These are phyloP conservation scores for Bipolaris bicolor DNA, from an alignment of 2,329 filamentous ascomycete genomes.

Conservation along the genomic window DNA sequence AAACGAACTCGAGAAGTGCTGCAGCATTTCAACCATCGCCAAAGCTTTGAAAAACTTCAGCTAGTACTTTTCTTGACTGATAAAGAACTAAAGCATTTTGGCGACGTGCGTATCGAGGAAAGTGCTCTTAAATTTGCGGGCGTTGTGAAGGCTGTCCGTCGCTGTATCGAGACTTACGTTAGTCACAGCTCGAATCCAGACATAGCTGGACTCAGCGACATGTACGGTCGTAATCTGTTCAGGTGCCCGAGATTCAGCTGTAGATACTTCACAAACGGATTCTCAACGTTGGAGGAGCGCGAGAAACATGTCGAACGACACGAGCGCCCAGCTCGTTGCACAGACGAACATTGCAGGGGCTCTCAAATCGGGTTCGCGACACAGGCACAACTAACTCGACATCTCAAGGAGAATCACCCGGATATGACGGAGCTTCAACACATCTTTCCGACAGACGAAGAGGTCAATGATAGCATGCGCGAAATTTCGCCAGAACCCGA, in stretches of 20 bases:
- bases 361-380: slow-evolving; percentile 1
- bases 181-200: slow-evolving; percentile 5
- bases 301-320: slow-evolving; percentile 22
- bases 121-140: slow-evolving; percentile 9
- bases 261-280: slow-evolving; percentile 19
- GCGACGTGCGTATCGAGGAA: slow-evolving; percentile 5
- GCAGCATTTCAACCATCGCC: slow-evolving; percentile 5
- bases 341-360: slow-evolving; percentile 15
- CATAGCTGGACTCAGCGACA: background rate
- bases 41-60: slow-evolving; percentile 8
- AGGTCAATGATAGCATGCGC: slow-evolving; percentile 9
- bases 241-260: slow-evolving; percentile 24
- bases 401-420: slow-evolving; percentile 14
- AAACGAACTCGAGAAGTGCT: slow-evolving; percentile 15
- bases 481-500: slow-evolving; percentile 9
- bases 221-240: slow-evolving; percentile 9
- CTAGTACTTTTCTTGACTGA: slow-evolving; percentile 9
- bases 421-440: background rate
- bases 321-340: slow-evolving; percentile 22
- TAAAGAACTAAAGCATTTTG: slow-evolving; percentile 14
- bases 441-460: slow-evolving; percentile 14
- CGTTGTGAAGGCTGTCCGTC: slow-evolving; percentile 7
- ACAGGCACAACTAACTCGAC: too few relatives aligned
- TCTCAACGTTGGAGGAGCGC: slow-evolving; percentile 13
- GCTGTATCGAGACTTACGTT: slow-evolving; percentile 2